phyloP scores from a whole-genome alignment of 129 eudicot genomes.

The Flaveria brownii region DNA sequence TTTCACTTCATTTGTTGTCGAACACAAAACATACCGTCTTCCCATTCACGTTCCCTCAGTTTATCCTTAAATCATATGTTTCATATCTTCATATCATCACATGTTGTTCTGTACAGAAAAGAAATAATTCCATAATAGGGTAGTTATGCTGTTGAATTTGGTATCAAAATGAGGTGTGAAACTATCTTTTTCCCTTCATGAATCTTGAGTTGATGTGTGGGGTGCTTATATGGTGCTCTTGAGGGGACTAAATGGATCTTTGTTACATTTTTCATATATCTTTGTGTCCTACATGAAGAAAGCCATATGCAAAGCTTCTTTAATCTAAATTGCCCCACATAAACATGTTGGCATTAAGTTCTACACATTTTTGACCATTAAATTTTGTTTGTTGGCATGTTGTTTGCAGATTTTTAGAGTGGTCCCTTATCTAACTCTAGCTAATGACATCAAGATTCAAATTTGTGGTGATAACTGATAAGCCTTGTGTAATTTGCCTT shows the following conservation, averaged over 20 bases:
- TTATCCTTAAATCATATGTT: not conserved
- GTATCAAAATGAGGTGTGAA: slow-evolving; percentile 8
- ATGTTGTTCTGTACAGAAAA: not conserved
- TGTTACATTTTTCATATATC: slow-evolving; percentile 29
- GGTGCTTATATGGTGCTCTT: slow-evolving; percentile 28
- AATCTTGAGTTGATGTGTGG: slow-evolving; percentile 40
- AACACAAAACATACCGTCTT: slow-evolving; percentile 7
- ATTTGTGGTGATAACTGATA: slow-evolving; percentile 36
- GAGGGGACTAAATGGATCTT: slow-evolving; percentile 39
- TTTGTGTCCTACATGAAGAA: slow-evolving; percentile 40
- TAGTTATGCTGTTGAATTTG: slow-evolving; percentile 30
- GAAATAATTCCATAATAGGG: slow-evolving; percentile 18
- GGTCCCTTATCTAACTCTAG: slow-evolving; percentile 47
- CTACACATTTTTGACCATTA: slow-evolving; percentile 22
- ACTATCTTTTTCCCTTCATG: slow-evolving; percentile 9
- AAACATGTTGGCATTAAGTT: slow-evolving; percentile 22
- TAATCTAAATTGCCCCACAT: slow-evolving; percentile 29
- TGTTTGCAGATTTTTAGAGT: slow-evolving; percentile 36
- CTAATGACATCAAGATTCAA: slow-evolving; percentile 34
- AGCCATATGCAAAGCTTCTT: slow-evolving; percentile 24
- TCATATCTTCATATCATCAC: slow-evolving; percentile 7
- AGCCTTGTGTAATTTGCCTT: slow-evolving; percentile 23
- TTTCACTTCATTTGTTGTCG: not conserved
- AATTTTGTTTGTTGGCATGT: slow-evolving; percentile 34
- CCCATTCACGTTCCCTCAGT: slow-evolving; percentile 7